Evolutionary conservation across 2,329 filamentous ascomycete species (phyloP), one percentile per base, ranked within the genome.

Genomic region (Pseudopithomyces maydicus): DNA sequence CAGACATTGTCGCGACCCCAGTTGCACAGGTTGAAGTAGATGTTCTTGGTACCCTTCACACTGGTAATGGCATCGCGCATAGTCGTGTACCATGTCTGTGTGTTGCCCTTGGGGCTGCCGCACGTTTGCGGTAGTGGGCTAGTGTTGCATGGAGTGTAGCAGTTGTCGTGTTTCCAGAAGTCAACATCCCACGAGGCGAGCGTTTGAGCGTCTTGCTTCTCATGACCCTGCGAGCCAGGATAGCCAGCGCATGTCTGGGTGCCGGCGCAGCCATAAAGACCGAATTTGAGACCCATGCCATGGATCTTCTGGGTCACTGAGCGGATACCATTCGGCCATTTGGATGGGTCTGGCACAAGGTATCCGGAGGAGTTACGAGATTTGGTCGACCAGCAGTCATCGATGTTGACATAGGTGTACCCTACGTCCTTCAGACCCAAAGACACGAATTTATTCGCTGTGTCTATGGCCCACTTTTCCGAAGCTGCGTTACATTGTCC

Each of bases 241-340:
- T 86, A 87, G 2, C 80, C 80, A 0, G 79, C 85, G 62, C 85
- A 86, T 3, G 83, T 85, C 41, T 46, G 39, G 3, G 52, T 75
- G 42, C 82, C 82, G 0, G 82, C 82, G 69, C 81, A 81, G 59
- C 82, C 81, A 64, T 89, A 89, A 41, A 89, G 85, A 0, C 87
- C 86, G 3, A 88, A 68, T 67, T 88, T 88, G 38, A 89, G 63
- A 1, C 84, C 85, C 60, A 85, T 65, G 1, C 64, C 72, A 57
- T 89, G 86, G 19, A 88, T 78, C 55, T 82, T 67, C 14, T 81
- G 71, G 1, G 84, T 85, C 0, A 82, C 68, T 6, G 80, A 79
- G 15, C 77, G 77, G 58, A 89, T 88, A 1, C 86, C 86, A 8
- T 80, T 68, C 0, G 86, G 86, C 55, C 88, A 89, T 68, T 1